Base-by-base conservation (phyloP, 2,329 filamentous ascomycete species). In the Cladophialophora psammophila region DNA sequence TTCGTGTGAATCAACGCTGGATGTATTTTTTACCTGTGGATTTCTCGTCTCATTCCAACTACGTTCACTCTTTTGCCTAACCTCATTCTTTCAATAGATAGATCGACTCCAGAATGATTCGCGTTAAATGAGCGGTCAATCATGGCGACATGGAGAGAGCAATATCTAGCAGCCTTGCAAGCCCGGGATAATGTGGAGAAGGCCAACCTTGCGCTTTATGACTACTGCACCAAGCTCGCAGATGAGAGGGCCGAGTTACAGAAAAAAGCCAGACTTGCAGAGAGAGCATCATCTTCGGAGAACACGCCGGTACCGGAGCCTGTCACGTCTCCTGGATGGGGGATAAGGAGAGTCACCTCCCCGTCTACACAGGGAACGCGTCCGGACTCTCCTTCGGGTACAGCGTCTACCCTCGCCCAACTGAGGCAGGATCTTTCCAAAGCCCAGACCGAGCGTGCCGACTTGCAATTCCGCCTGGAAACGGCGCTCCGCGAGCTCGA, bases 151-250 rank as follows among this genome's bases (percentile, higher is more conserved):
- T 96, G 94, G 91, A 87, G 90, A 75, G 88, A 91, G 72, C 91
- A 96, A 75, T 97, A 96, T 78, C 84, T 92, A 69, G 83, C 87
- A 69, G 90, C 90, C 71, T 84, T 98, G 71, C 86, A 88, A 72
- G 89, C 90, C 74, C 84, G 88, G 70, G 91, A 92, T 74, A 85
- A 88, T 75, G 85, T 88, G 69, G 90, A 93, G 75, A 85, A 87
- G 75, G 83, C 83, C 65, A 87, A 89, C 72, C 80, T 83, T 74
- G 85, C 88, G 60, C 86, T 96, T 68, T 91, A 96, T 74, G 86
- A 93, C 76, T 90, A 91, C 69, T 97, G 94, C 36, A 72, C 68
- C 32, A 71, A 62, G 45, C 56, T 70, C 9, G 68, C 74, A 72
- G 73, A 78, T 67, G 60, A 69, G 34, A 71, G 66, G 53, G 72